Evolutionary conservation across 2,329 filamentous ascomycete genomes (phyloP).

Genomic region (Aspergillus brunneoviolaceus): DNA sequence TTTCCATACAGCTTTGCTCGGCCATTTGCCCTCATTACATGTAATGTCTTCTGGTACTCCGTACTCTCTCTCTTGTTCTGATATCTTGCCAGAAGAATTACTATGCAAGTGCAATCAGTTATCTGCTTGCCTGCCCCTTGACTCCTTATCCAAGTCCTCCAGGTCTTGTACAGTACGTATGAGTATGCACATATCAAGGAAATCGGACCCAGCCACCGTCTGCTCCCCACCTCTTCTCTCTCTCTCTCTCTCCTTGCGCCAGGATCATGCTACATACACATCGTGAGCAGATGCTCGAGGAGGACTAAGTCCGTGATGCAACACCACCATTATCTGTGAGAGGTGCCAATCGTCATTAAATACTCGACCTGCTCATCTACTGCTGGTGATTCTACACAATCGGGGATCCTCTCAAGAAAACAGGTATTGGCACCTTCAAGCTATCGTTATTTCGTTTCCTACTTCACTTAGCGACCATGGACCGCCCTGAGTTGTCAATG

Average conservation of each 20-base stretch:
- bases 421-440: background rate
- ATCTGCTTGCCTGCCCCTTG: background rate
- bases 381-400: background rate
- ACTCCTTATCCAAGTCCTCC: background rate
- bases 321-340: background rate
- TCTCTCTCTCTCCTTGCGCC: background rate
- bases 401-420: background rate
- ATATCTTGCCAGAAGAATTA: background rate
- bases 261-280: background rate
- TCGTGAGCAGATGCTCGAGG: background rate
- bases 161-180: background rate
- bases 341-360: background rate
- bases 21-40: background rate
- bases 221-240: background rate
- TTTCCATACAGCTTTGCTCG: conserved; percentile 11
- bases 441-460: background rate
- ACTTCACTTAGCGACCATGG: no score
- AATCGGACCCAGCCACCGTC: background rate
- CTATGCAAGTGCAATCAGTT: background rate
- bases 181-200: background rate
- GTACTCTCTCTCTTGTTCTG: background rate
- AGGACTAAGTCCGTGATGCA: background rate
- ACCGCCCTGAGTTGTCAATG: background rate
- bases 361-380: background rate
- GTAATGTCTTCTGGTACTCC: no score